These are phyloP conservation scores for Parathielavia hyrcaniae DNA, from an alignment of 495 filamentous ascomycete genomes.

Conservation along the genomic window DNA sequence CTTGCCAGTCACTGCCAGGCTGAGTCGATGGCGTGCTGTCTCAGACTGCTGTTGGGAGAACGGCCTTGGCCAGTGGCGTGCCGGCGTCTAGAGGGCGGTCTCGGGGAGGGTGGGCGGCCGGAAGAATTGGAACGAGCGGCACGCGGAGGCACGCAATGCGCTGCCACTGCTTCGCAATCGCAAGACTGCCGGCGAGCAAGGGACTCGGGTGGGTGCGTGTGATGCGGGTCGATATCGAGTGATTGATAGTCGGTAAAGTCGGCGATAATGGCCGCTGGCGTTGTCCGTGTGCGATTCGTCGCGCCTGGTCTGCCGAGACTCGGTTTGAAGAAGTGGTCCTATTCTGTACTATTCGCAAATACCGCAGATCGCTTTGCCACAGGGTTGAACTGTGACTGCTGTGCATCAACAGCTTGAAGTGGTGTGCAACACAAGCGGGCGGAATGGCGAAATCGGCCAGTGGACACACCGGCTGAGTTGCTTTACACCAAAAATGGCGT, in stretches of 20 bases:
- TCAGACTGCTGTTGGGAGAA: slow-evolving; percentile 16
- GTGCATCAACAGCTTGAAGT: background rate
- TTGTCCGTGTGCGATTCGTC: background rate
- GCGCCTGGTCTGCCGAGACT: background rate
- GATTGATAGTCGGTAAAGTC: background rate
- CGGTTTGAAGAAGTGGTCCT: background rate
- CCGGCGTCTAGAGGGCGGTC: slow-evolving; percentile 2
- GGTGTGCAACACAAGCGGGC: slow-evolving; percentile 26
- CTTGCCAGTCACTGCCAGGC: slow-evolving; percentile 25
- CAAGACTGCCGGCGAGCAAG: background rate
- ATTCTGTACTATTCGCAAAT: background rate
- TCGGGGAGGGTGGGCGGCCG: slow-evolving; percentile 22
- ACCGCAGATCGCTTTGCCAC: background rate
- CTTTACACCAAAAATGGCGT: slow-evolving; percentile 35
- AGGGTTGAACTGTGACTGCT: slow-evolving; percentile 10
- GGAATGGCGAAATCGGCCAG: slow-evolving; percentile 33
- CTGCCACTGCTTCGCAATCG: slow-evolving; percentile 26
- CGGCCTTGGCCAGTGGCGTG: background rate
- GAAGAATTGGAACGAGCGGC: slow-evolving; percentile 9
- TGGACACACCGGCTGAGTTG: slow-evolving; percentile 29
- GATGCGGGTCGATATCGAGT: background rate
- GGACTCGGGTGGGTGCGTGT: background rate
- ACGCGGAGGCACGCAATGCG: slow-evolving; percentile 31
- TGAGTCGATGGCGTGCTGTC: slow-evolving; percentile 34
- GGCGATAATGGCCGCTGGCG: background rate